A percentile compares a stretch with the other conserved stretches of the same genome.
Evolutionary conservation across 139 green algal genomes (phyloP).

Genomic region (Closterium sp.): DNA sequence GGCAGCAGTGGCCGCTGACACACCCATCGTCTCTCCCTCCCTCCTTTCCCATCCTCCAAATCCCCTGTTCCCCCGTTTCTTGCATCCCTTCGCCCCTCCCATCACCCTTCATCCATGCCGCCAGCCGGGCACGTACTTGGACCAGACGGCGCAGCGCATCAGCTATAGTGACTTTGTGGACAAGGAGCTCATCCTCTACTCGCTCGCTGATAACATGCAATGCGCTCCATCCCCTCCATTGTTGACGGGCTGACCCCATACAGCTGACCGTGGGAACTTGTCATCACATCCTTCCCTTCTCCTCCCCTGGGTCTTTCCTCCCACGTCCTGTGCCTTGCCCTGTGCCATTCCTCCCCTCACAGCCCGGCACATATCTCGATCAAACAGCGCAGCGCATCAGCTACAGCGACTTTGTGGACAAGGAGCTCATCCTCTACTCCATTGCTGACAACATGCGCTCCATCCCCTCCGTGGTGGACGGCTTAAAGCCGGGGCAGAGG

Average conservation of each 20-base stretch:
- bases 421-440: conserved; percentile 64
- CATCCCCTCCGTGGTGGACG: conserved; percentile 93
- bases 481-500: conserved; percentile 95
- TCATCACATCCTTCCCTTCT: too few species aligned
- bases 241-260: too few species aligned
- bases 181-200: conserved; percentile 65
- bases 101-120: too few species aligned
- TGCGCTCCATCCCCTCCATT: conserved; percentile 92
- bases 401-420: conserved; percentile 88
- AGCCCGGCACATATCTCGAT: conserved; percentile 89
- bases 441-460: conserved; percentile 87
- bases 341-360: background rate
- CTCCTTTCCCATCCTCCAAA: too few species aligned
- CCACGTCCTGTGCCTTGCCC: background rate
- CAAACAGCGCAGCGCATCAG: conserved; percentile 62
- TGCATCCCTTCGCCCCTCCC: too few species aligned
- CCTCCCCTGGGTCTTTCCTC: background rate
- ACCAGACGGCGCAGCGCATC: conserved; percentile 61
- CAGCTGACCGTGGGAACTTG: too few species aligned
- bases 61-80: too few species aligned
- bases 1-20: conserved; percentile 86
- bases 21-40: too few species aligned
- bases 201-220: conserved; percentile 76
- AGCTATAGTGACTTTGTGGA: conserved; percentile 87
- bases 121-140: too few species aligned